Evolutionary conservation across 2,329 filamentous ascomycete genomes (phyloP).

Genomic region (Trichoderma oligosporum): DNA sequence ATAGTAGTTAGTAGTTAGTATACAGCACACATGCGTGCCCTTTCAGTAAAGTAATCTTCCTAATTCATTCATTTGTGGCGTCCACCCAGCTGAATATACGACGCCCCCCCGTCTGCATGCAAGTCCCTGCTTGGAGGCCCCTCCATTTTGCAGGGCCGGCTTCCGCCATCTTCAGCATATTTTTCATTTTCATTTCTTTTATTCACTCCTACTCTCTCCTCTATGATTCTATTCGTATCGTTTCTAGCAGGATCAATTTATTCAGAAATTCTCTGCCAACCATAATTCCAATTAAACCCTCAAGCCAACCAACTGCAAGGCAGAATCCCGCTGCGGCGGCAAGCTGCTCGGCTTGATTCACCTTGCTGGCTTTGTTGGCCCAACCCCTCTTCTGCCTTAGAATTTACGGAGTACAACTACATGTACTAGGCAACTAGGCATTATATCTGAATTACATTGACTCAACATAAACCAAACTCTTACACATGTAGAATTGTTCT

Average conservation of each 20-base stretch:
- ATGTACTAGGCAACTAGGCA: neutral
- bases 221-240: neutral
- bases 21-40: too few species aligned
- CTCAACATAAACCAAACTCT: neutral
- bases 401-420: too few species aligned
- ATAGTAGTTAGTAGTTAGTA: too few species aligned
- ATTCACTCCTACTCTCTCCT: neutral
- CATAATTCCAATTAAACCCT: neutral
- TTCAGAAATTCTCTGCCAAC: neutral
- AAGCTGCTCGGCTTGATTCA: conserved; percentile 9
- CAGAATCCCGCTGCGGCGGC: neutral
- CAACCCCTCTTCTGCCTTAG: conserved; percentile 16
- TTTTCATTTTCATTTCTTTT: neutral
- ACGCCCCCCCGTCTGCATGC: conserved; percentile 1
- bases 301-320: neutral
- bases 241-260: too few species aligned
- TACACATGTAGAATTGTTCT: neutral
- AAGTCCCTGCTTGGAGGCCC: conserved; percentile 4
- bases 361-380: neutral
- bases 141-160: neutral
- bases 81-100: neutral
- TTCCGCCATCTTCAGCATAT: neutral
- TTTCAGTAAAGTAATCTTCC: too few species aligned
- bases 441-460: neutral
- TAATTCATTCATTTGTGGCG: neutral